Evolutionary conservation across 176 grass and related monocot species (phyloP), one percentile per base, ranked within the genome.

Genomic region (Musa schizocarpa): DNA sequence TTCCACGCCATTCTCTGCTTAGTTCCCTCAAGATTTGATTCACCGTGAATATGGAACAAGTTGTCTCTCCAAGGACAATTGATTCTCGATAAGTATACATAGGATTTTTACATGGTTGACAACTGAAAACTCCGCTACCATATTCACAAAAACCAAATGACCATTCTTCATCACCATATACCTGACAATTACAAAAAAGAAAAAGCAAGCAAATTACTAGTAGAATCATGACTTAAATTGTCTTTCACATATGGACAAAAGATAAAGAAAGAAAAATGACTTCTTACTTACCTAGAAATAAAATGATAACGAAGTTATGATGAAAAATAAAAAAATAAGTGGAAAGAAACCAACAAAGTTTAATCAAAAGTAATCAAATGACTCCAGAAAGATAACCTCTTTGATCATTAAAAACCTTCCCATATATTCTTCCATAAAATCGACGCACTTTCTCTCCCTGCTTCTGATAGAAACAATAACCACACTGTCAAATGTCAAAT

Each of bases 161-260:
- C 88, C 84, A 87, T 84, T 90, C 88, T 69, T 86, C 84, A 13
- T 90, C 82, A 8, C 82, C 88, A 3, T 90, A 90, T 0, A 87
- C 82, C 88, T 90, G 81, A 52, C 16, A 13, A 43, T 54, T 53
- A 22, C 19, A 29, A 74, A 57, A 34, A 26, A 74, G 1, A 13
- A 13, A 56, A 14, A 56, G 10, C 6, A 29, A 59, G 53, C 17
- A 51, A 25, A 25, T 19, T 22, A 4, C 11, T 50, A 55, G 11
- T 49, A 17, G n/a, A 0, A 63, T 22, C 73, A 34, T 23, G 22
- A 19, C 14, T 22, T 50, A 23, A 52, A 11, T n/a, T 20, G 25
- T 8, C 12, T n/a, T 27, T 14, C 59, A 72, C 13, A 53, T 17
- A 13, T 6, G 34, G 4, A 43, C 34, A 43, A 43, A 43, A 0